phyloP scores from a whole-genome alignment of 495 filamentous ascomycete genomes.

The Halenospora varia region DNA sequence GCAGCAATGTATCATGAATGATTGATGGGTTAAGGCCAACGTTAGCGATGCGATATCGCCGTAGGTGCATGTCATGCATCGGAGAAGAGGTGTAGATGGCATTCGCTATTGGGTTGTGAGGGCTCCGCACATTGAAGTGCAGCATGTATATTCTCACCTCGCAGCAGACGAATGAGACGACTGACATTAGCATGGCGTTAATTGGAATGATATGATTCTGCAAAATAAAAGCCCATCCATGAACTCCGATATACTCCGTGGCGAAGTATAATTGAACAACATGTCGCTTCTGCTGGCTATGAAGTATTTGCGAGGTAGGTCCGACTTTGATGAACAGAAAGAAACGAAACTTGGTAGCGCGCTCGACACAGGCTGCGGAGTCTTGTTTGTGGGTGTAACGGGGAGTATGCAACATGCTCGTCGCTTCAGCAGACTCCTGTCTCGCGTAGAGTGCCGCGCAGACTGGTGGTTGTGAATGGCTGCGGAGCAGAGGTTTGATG shows the following conservation, averaged over 20 bases:
- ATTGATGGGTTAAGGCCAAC: neutral
- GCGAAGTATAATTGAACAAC: too few species aligned
- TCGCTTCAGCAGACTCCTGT: neutral
- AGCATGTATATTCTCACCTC: neutral
- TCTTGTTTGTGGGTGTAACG: neutral
- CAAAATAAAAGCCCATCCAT: neutral
- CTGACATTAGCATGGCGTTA: constrained; percentile 9
- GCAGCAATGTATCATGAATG: constrained; percentile 16
- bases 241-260: too few species aligned
- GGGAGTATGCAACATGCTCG: neutral
- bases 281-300: constrained; percentile 23
- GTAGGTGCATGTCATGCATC: constrained; percentile 7
- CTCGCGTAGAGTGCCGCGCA: neutral
- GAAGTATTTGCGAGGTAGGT: constrained; percentile 11
- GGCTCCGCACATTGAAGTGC: neutral
- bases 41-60: constrained; percentile 7
- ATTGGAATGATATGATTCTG: neutral
- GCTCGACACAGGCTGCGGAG: neutral
- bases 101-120: neutral
- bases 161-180: neutral
- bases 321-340: neutral
- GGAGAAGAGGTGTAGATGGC: neutral
- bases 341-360: neutral
- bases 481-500: neutral
- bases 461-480: too few species aligned